Evolutionary conservation across 352 stramenopile genomes (phyloP), one percentile per base, ranked within the genome.

Genomic region (Aphanomyces euteiches): DNA sequence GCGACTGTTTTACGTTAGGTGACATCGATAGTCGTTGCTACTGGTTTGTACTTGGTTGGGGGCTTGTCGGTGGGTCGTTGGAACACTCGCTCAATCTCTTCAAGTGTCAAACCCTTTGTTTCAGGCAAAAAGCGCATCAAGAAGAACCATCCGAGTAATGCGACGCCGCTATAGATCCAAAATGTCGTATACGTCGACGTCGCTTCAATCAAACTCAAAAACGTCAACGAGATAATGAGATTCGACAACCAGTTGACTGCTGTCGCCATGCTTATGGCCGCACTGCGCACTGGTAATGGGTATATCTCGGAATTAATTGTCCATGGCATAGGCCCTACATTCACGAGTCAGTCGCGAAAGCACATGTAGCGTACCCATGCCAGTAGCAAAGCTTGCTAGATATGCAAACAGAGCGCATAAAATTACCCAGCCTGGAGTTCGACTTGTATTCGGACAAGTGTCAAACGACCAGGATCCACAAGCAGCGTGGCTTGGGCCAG

Each of bases 251-350:
- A 98, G 75, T 97, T 97, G 13, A 95, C 86, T 2, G 88, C 88
- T 15, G 95, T 98, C 4, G 91, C 85, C 7, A 90, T 72, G 61
- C 87, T 96, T 2, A 97, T 83, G 7, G 85, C 89, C 19, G 96
- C 81, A 38, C 87, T 96, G 41, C 95, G 91, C 19, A 90, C 85
- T 40, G 87, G 79, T 7, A 96, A 77, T 6, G 91, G 90, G 75
- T 97, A 98, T 72, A 98, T 98, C 77, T 98, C 95, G 38, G 88
- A 86, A 74, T 97, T 97, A 69, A 98, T 94, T 0, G 90, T 98
- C 94, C 94, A 98, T 0, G 95, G 93, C 78, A 98, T 90, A 38
- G 80, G 88, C 5, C 78, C 77, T 75, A 67, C 64, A 60, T 43
- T 17, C 6, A 34, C 21, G 6, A 67, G 17, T 67, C 41, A 68